Evolutionary conservation across 176 grass and related monocot species (phyloP).

Genomic region (Neostapfia colusana): DNA sequence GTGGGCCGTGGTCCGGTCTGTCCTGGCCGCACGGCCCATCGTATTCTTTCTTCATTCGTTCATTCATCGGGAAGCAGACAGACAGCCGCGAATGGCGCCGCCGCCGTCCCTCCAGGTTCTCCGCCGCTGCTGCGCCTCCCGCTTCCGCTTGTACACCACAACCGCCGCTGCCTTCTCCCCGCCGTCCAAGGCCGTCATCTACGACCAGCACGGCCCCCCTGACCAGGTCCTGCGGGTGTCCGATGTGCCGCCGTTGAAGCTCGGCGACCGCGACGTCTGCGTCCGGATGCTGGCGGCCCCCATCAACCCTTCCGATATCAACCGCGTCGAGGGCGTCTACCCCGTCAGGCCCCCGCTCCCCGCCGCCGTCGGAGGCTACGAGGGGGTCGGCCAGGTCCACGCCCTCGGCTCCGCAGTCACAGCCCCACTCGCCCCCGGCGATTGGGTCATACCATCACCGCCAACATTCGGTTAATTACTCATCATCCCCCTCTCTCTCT

Average conservation of each 20-base stretch:
- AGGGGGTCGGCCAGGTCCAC: slow-evolving; percentile 84
- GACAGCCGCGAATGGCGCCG: slow-evolving; percentile 27
- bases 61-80: neutral
- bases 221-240: slow-evolving; percentile 59
- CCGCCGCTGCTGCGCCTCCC: neutral
- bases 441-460: slow-evolving; percentile 88
- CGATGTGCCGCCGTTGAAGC: slow-evolving; percentile 48
- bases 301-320: slow-evolving; percentile 97
- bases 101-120: slow-evolving; percentile 24
- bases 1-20: too few species aligned
- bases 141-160: slow-evolving; percentile 35
- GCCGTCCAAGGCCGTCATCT: slow-evolving; percentile 63
- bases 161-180: slow-evolving; percentile 31
- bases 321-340: slow-evolving; percentile 91
- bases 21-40: too few species aligned
- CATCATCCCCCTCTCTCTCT: neutral
- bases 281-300: slow-evolving; percentile 87
- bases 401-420: slow-evolving; percentile 58
- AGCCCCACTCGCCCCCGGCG: slow-evolving; percentile 54
- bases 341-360: slow-evolving; percentile 71
- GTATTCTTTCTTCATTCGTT: neutral
- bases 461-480: slow-evolving; percentile 58
- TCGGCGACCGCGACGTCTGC: slow-evolving; percentile 69
- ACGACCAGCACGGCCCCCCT: slow-evolving; percentile 69
- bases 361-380: slow-evolving; percentile 78